Conservation (phyloP, 2,329 filamentous ascomycete genomes). For the Fusarium scirpi region DNA sequence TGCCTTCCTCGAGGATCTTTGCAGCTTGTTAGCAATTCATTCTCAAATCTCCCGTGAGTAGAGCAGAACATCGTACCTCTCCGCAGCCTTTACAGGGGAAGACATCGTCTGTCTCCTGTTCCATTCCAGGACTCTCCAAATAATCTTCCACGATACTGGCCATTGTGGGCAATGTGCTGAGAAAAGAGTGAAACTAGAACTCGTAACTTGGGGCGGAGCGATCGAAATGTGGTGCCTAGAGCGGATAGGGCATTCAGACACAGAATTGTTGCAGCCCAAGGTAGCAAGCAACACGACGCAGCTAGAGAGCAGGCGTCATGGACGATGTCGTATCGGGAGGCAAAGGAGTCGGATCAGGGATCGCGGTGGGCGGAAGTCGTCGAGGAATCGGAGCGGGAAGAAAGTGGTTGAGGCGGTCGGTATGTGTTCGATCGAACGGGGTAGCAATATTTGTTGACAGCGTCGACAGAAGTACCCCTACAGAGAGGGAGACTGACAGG, state of each 20-base stretch:
- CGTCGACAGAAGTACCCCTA: constrained; percentile 38
- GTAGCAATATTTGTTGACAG: constrained; percentile 34
- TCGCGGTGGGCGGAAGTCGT: constrained; percentile 21
- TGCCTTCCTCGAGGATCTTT: constrained; percentile 97
- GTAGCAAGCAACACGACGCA: constrained; percentile 38
- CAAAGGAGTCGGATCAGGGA: constrained; percentile 25
- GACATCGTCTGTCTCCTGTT: constrained; percentile 82
- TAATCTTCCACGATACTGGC: constrained; percentile 69
- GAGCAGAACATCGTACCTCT: constrained; percentile 70
- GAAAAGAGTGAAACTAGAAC: constrained; percentile 11
- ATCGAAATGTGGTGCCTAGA: constrained; percentile 26
- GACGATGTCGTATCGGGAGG: constrained; percentile 31
- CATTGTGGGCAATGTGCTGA: constrained; percentile 52
- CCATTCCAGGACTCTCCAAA: constrained; percentile 71
- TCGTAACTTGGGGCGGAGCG: constrained; percentile 23
- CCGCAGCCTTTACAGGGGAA: constrained; percentile 94
- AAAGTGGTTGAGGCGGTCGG: constrained; percentile 32
- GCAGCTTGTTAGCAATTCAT: constrained; percentile 34
- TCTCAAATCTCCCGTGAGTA: background rate
- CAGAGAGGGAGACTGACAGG: constrained; percentile 34
- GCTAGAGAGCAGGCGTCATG: constrained; percentile 45
- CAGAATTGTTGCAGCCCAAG: constrained; percentile 31
- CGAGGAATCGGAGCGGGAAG: constrained; percentile 23
- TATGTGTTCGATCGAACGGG: constrained; percentile 20
- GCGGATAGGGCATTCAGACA: constrained; percentile 38